Conservation (phyloP, 2,329 filamentous ascomycete species). For the Penicillium sp. region DNA sequence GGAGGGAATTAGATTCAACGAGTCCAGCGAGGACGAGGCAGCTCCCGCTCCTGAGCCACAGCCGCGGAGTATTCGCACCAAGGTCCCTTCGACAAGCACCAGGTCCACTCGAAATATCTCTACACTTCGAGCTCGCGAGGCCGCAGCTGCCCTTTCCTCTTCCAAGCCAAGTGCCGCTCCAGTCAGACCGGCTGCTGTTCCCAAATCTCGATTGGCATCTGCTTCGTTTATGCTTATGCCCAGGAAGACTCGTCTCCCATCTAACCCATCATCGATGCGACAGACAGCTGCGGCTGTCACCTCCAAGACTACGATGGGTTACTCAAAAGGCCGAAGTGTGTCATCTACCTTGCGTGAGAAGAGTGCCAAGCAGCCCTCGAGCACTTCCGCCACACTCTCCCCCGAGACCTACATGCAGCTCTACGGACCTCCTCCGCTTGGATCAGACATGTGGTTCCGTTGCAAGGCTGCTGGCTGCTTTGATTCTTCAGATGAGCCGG, state of each 20-base stretch:
- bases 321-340: constrained; percentile 64
- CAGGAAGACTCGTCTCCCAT: constrained; percentile 43
- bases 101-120: constrained; percentile 30
- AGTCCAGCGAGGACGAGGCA: constrained; percentile 51
- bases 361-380: constrained; percentile 20
- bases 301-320: constrained; percentile 78
- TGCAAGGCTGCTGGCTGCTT: constrained; percentile 39
- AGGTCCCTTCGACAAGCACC: constrained; percentile 22
- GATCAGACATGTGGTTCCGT: constrained; percentile 42
- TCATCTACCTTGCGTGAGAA: constrained; percentile 30
- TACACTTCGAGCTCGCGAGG: constrained; percentile 40
- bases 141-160: constrained; percentile 37
- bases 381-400: constrained; percentile 31
- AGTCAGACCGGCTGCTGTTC: constrained; percentile 25
- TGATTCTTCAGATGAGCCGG: constrained; percentile 25
- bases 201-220: constrained; percentile 36
- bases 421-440: constrained; percentile 40
- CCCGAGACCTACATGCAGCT: constrained; percentile 42
- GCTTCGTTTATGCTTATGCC: constrained; percentile 31
- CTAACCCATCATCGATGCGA: constrained; percentile 51
- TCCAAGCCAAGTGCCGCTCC: constrained; percentile 31
- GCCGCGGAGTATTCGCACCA: constrained; percentile 22
- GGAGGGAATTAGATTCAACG: constrained; percentile 58
- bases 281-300: constrained; percentile 59
- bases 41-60: constrained; percentile 20